phyloP scores from a whole-genome alignment of 306 rosid species.

The Gastrolobium villosum region DNA sequence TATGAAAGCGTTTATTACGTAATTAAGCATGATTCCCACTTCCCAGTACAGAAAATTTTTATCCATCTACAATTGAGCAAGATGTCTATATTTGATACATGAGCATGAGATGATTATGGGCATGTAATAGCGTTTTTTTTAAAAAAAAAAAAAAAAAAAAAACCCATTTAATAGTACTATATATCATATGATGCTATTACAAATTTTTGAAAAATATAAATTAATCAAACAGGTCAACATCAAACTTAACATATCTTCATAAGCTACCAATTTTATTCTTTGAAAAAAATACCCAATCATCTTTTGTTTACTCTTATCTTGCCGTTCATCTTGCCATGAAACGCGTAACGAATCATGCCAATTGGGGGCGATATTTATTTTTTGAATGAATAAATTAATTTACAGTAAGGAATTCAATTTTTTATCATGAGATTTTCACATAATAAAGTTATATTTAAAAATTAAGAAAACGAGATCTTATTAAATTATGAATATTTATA shows the following conservation, averaged over 20 bases:
- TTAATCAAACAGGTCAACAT: neutral
- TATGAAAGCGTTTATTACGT: constrained; percentile 1
- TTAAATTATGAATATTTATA: no score
- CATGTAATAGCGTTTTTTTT: neutral
- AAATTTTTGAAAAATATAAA: neutral
- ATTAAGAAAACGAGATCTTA: no score
- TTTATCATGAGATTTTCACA: no score
- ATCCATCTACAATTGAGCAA: neutral
- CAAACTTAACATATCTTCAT: neutral
- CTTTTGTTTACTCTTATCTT: neutral
- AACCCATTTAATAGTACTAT: neutral
- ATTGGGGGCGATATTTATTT: neutral
- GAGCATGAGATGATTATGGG: neutral
- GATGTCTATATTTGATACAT: neutral
- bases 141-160: no score
- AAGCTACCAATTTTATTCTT: constrained; percentile 1
- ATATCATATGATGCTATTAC: neutral
- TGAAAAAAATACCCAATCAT: neutral
- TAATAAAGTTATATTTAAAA: no score
- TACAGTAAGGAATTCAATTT: no score
- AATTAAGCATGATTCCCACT: constrained; percentile 13
- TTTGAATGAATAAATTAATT: no score
- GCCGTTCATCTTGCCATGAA: neutral
- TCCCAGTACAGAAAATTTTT: neutral
- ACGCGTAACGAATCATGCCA: neutral